phyloP scores from a whole-genome alignment of 192 early-diverging fungal species.

The Coemansia sp. region DNA sequence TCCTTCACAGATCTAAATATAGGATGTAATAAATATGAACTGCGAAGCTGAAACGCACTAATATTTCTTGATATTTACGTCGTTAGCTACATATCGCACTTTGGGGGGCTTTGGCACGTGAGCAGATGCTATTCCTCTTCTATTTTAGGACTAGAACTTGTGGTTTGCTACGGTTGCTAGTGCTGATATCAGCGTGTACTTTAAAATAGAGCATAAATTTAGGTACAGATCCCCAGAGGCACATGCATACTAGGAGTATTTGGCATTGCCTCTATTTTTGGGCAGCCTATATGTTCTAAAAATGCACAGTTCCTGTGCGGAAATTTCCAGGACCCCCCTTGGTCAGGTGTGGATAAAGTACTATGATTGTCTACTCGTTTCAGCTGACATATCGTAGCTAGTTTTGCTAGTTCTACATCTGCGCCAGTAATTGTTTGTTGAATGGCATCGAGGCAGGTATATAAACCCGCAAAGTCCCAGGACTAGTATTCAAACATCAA shows the following conservation, averaged over 20 bases:
- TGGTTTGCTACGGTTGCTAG: too few relatives aligned
- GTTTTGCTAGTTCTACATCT: constrained; percentile 1
- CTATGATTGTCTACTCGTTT: background rate
- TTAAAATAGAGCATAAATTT: constrained; percentile 9
- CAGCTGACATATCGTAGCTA: constrained; percentile 6
- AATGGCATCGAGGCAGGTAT: background rate
- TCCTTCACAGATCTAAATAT: background rate
- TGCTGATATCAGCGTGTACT: background rate
- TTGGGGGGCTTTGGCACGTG: too few relatives aligned
- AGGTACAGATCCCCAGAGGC: background rate
- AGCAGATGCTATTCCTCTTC: too few relatives aligned
- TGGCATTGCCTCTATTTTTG: constrained; percentile 4
- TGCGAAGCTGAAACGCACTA: background rate
- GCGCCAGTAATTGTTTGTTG: background rate
- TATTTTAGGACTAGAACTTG: too few relatives aligned
- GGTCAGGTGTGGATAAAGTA: too few relatives aligned
- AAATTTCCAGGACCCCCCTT: background rate
- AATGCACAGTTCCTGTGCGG: constrained; percentile 2
- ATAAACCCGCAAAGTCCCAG: background rate
- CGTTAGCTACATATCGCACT: too few relatives aligned
- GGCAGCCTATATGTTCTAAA: background rate
- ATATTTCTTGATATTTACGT: too few relatives aligned
- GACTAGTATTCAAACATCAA: background rate
- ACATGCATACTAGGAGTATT: background rate
- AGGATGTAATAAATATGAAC: constrained; percentile 3